Evolutionary conservation across 371 early-diverging fungal species (phyloP), one percentile per base, ranked within the genome.

Genomic region (Saksenaea oblongispora): DNA sequence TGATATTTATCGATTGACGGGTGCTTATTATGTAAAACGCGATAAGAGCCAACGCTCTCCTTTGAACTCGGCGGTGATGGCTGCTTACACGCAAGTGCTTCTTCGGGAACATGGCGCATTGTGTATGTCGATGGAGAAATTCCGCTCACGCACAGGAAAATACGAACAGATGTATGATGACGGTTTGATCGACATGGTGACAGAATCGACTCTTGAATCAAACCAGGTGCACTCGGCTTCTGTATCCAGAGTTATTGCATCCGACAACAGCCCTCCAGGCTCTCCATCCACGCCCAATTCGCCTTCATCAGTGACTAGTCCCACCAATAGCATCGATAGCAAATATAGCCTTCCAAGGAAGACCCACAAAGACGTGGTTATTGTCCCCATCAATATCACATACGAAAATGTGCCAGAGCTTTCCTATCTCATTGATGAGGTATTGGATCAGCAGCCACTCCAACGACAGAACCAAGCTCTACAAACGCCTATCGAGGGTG

Each of bases 351-450:
- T 51, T 3, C 53, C 54, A 1, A 72, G 69, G 26, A 69, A 66
- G 26, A 56, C 63, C 3, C 74, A 76, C 31, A 64, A 73, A 13
- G 82, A 81, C 54, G 76, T 78, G 5, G 69, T 76, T 2, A 64
- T 82, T 56, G 74, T 82, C 0, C 83, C 83, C 1, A 77, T 82
- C 58, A 79, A 82, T 36, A 79, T 82, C 41, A 73, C 76, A 1
- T 82, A 79, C 54, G 83, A 82, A 54, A 77, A 67, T 26, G 67
- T 78, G 8, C 83, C 83, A 1, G 83, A 82, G 17, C 54, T 82
- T 3, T 59, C 80, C 15, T 67, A 67, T 54, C 61, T 82, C 13
- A 71, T 79, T 42, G 80, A 79, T 36, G 66, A 76, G 59, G 75
- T 79, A 0, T 39, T 82, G 24, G 83, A 82, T 63, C 80, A 79